Conservation (phyloP, 2,329 filamentous ascomycete genomes). For the Scytalidium lignicola region DNA sequence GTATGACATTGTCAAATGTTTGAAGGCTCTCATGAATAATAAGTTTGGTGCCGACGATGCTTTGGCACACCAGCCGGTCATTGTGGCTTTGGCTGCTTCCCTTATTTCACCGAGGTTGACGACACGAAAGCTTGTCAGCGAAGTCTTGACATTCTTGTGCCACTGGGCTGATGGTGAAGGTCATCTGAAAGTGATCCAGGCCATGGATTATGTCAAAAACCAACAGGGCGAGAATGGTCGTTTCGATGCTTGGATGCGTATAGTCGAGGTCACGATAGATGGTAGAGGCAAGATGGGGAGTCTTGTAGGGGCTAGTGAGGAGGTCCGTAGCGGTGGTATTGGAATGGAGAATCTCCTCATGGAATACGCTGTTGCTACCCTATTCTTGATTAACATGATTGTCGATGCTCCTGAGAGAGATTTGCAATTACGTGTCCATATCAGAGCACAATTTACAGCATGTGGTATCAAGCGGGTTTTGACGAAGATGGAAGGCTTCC, state of each 20-base stretch:
- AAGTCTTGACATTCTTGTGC: slow-evolving; percentile 92
- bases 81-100: slow-evolving; percentile 80
- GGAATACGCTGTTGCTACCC: slow-evolving; percentile 94
- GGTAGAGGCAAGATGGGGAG: slow-evolving; percentile 98
- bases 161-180: slow-evolving; percentile 89
- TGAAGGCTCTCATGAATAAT: slow-evolving; percentile 98
- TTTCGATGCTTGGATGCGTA: slow-evolving; percentile 98
- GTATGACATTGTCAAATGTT: slow-evolving; percentile 95
- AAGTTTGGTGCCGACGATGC: slow-evolving; percentile 98
- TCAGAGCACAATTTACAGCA: slow-evolving; percentile 91
- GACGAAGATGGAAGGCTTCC: slow-evolving; percentile 95
- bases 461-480: slow-evolving; percentile 93
- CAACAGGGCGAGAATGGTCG: slow-evolving; percentile 88
- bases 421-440: slow-evolving; percentile 85
- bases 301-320: slow-evolving; percentile 91
- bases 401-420: slow-evolving; percentile 87
- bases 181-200: slow-evolving; percentile 88
- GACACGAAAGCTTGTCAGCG: slow-evolving; percentile 89
- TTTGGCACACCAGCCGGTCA: slow-evolving; percentile 80
- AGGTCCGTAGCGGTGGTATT: slow-evolving; percentile 90
- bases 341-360: slow-evolving; percentile 98
- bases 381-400: slow-evolving; percentile 95
- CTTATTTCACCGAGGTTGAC: slow-evolving; percentile 84
- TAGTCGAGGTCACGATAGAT: slow-evolving; percentile 94
- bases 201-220: slow-evolving; percentile 84